Evolutionary conservation across 495 filamentous ascomycete genomes (phyloP).

Genomic region (Xylaria castorea): DNA sequence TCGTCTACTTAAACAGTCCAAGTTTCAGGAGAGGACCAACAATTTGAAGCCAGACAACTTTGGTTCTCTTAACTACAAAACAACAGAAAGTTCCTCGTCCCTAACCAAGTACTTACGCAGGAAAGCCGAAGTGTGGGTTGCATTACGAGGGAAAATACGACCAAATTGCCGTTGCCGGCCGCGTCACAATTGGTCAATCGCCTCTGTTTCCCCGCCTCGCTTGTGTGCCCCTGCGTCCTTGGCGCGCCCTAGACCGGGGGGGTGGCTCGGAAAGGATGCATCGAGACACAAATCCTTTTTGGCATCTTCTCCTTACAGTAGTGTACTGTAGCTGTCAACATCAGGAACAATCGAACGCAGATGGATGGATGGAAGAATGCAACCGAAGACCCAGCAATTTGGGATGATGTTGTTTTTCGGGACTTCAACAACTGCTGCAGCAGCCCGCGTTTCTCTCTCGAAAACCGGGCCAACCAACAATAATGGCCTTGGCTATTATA

Average conservation of each 20-base stretch:
- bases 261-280: constrained; percentile 19
- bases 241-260: constrained; percentile 2
- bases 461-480: neutral
- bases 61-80: neutral
- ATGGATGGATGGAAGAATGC: constrained; percentile 5
- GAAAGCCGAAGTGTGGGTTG: neutral
- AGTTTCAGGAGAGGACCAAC: constrained; percentile 7
- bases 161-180: neutral
- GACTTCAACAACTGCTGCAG: neutral
- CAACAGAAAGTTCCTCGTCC: neutral
- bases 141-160: neutral
- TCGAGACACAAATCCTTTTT: constrained; percentile 14
- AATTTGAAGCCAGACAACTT: neutral
- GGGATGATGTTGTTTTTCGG: constrained; percentile 14
- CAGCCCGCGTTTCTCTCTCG: neutral
- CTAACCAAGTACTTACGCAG: neutral
- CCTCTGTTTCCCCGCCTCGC: constrained; percentile 8
- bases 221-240: neutral
- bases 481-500: neutral
- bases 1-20: neutral
- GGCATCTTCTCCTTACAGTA: neutral
- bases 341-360: neutral
- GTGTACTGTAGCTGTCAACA: neutral
- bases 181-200: constrained; percentile 10
- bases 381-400: constrained; percentile 15